Percentiles rank a stretch among this genome's conserved stretches.
Evolutionary conservation across 2,329 filamentous ascomycete genomes (phyloP).

Genomic region (Ramichloridium luteum): DNA sequence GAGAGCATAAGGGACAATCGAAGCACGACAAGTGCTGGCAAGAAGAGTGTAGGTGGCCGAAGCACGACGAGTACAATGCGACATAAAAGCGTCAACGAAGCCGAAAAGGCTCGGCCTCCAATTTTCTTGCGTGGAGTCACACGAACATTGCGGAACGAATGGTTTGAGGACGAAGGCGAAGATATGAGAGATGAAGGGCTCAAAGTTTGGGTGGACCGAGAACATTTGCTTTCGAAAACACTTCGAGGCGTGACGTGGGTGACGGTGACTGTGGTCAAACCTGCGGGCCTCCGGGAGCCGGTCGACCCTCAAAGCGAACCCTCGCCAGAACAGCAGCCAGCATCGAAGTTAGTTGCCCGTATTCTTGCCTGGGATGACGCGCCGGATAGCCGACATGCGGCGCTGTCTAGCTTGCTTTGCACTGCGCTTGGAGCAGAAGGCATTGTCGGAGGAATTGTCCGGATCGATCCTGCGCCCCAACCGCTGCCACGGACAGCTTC

Average conservation of each 20-base stretch:
- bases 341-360: slow-evolving; percentile 61
- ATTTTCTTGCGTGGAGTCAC: slow-evolving; percentile 75
- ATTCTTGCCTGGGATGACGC: slow-evolving; percentile 73
- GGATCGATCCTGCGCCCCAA: slow-evolving; percentile 68
- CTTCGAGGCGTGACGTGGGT: slow-evolving; percentile 68
- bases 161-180: slow-evolving; percentile 52
- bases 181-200: slow-evolving; percentile 46
- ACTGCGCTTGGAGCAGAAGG: slow-evolving; percentile 57
- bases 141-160: slow-evolving; percentile 54
- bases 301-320: slow-evolving; percentile 60
- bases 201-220: slow-evolving; percentile 74
- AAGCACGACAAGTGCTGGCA: slow-evolving; percentile 68
- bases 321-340: slow-evolving; percentile 43
- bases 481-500: slow-evolving; percentile 53
- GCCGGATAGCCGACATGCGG: slow-evolving; percentile 66
- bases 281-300: slow-evolving; percentile 60
- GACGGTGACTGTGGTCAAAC: slow-evolving; percentile 73
- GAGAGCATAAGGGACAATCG: slow-evolving; percentile 56
- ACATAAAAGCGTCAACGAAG: slow-evolving; percentile 45
- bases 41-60: slow-evolving; percentile 57
- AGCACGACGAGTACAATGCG: slow-evolving; percentile 62
- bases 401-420: slow-evolving; percentile 67
- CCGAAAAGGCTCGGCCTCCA: slow-evolving; percentile 50
- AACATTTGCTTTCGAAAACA: slow-evolving; percentile 57
- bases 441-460: slow-evolving; percentile 74